phyloP scores from a whole-genome alignment of 768 basidiomycete species.

The Tephrocybe sp. region DNA sequence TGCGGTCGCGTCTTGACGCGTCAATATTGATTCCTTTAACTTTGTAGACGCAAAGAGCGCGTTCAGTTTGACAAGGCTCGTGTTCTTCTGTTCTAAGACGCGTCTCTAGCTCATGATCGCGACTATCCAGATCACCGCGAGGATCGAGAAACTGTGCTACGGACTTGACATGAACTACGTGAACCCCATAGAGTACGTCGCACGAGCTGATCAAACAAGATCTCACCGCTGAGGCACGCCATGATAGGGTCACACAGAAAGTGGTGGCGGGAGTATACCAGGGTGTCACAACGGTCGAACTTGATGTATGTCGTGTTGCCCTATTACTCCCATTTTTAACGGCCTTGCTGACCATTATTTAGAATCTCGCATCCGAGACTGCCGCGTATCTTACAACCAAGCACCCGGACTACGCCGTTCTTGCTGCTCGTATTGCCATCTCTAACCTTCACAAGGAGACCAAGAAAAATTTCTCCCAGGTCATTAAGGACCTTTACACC shows the following conservation, averaged over 20 bases:
- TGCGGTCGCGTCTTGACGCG: conserved; percentile 35
- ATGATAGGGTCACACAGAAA: conserved; percentile 80
- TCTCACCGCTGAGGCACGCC: not conserved
- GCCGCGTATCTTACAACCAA: conserved; percentile 97
- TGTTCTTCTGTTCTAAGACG: conserved; percentile 10
- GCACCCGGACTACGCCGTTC: conserved; percentile 96
- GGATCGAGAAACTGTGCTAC: conserved; percentile 90
- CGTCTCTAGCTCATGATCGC: conserved; percentile 17
- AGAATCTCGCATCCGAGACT: conserved; percentile 97
- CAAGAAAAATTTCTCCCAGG: conserved; percentile 93
- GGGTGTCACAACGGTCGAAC: conserved; percentile 95
- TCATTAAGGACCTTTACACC: conserved; percentile 85
- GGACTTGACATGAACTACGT: conserved; percentile 91
- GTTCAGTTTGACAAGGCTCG: conserved; percentile 91
- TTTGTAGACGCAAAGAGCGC: conserved; percentile 76
- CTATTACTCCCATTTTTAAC: not conserved
- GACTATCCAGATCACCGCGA: conserved; percentile 77
- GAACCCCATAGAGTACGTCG: conserved; percentile 83
- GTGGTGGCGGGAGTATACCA: conserved; percentile 92
- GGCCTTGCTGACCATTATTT: not conserved
- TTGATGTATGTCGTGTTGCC: conserved; percentile 65
- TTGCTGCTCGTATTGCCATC: conserved; percentile 97
- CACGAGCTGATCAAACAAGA: not conserved
- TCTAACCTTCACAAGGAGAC: conserved; percentile 99
- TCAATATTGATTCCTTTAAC: conserved; percentile 20